These are phyloP conservation scores for Aspergillus sp. DNA, from an alignment of 2,329 filamentous ascomycete genomes.

Conservation along the genomic window DNA sequence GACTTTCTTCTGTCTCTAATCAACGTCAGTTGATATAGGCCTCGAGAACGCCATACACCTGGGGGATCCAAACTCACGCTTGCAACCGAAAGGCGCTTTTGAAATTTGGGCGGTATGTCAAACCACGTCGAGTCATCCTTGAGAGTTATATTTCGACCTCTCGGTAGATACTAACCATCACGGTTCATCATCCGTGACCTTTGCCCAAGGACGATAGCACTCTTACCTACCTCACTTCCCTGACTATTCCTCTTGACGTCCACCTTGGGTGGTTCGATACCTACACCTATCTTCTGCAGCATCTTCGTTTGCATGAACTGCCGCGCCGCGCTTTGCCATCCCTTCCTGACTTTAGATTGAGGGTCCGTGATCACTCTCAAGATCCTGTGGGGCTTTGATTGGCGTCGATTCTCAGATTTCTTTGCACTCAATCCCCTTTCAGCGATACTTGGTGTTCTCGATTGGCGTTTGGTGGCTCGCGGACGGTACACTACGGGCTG, in stretches of 20 bases:
- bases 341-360: neutral
- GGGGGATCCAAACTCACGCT: neutral
- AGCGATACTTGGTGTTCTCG: neutral
- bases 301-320: neutral
- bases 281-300: neutral
- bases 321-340: neutral
- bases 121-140: too few species aligned
- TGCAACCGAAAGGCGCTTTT: neutral
- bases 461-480: neutral
- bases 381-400: neutral
- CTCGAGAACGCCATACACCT: neutral
- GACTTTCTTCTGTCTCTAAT: neutral
- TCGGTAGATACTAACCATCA: too few species aligned
- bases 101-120: neutral
- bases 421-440: neutral
- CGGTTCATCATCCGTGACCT: neutral
- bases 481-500: conserved; percentile 2
- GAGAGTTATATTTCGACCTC: too few species aligned
- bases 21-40: neutral
- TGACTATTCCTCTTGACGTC: neutral
- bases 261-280: neutral
- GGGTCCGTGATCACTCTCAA: neutral
- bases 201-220: neutral
- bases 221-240: neutral
- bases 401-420: neutral